These are phyloP conservation scores for Talaromyces sp. DNA, from an alignment of 2,329 filamentous ascomycete genomes.

Conservation along the genomic window DNA sequence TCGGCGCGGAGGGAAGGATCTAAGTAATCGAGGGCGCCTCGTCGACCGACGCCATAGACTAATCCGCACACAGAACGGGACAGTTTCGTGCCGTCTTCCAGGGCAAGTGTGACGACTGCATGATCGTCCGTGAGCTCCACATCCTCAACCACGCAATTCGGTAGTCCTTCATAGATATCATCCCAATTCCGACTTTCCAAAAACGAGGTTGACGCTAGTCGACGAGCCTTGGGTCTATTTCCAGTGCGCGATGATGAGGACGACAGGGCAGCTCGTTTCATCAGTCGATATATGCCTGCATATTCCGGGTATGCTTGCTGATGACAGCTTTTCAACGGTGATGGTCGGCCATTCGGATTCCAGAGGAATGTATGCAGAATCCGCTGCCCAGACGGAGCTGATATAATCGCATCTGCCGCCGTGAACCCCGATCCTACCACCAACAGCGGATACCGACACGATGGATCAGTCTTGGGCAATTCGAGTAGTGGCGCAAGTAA, in stretches of 20 bases:
- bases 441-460: slow-evolving; percentile 44
- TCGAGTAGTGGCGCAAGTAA: slow-evolving; percentile 49
- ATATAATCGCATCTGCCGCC: slow-evolving; percentile 61
- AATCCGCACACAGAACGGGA: slow-evolving; percentile 50
- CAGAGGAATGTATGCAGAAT: slow-evolving; percentile 63
- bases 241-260: slow-evolving; percentile 22
- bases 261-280: slow-evolving; percentile 54
- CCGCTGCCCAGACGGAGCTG: slow-evolving; percentile 49
- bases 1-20: slow-evolving; percentile 48
- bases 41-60: slow-evolving; percentile 57
- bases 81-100: slow-evolving; percentile 45
- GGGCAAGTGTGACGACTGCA: slow-evolving; percentile 46
- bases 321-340: slow-evolving; percentile 59
- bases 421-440: slow-evolving; percentile 63
- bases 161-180: slow-evolving; percentile 54
- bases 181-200: slow-evolving; percentile 52
- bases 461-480: slow-evolving; percentile 27
- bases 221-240: slow-evolving; percentile 29
- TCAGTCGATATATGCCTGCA: slow-evolving; percentile 58
- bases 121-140: slow-evolving; percentile 34
- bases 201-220: slow-evolving; percentile 46
- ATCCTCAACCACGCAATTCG: slow-evolving; percentile 52
- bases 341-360: slow-evolving; percentile 56
- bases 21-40: slow-evolving; percentile 56
- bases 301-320: slow-evolving; percentile 63